A percentile compares a stretch with the other conserved stretches of the same genome.
Conservation (phyloP, 2,329 filamentous ascomycete species). For the Aspergillus niger region DNA sequence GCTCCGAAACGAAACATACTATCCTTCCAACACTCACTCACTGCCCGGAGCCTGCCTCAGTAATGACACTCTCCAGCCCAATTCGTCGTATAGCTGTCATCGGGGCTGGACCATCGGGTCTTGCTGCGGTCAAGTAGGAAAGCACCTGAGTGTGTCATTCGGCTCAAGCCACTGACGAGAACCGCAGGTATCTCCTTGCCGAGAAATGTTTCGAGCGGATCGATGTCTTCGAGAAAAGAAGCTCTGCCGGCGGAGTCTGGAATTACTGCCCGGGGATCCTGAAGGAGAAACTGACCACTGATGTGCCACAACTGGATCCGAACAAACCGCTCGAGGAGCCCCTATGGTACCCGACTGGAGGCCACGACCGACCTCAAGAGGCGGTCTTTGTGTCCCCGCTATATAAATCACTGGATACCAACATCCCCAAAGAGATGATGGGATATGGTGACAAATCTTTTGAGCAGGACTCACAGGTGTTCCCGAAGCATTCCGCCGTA, state of each 20-base stretch:
- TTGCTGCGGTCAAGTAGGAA: slow-evolving; percentile 70
- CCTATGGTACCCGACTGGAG: slow-evolving; percentile 47
- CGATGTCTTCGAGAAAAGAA: slow-evolving; percentile 79
- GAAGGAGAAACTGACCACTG: slow-evolving; percentile 44
- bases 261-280: slow-evolving; percentile 65
- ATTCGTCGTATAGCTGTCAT: slow-evolving; percentile 67
- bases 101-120: slow-evolving; percentile 77
- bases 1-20: neutral
- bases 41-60: neutral
- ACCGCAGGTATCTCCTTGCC: slow-evolving; percentile 65
- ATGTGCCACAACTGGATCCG: slow-evolving; percentile 69
- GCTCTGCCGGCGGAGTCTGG: slow-evolving; percentile 80
- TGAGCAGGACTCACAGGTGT: slow-evolving; percentile 65
- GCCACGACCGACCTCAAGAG: slow-evolving; percentile 28
- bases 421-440: slow-evolving; percentile 83
- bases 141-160: neutral
- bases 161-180: slow-evolving; percentile 21
- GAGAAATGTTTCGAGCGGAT: slow-evolving; percentile 71
- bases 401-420: slow-evolving; percentile 81
- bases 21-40: neutral
- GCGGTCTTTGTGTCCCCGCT: slow-evolving; percentile 78
- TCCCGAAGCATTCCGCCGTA: slow-evolving; percentile 71
- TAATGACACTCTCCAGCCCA: slow-evolving; percentile 26
- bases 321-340: slow-evolving; percentile 65
- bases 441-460: slow-evolving; percentile 72